A percentile compares a stretch with the other conserved stretches of the same genome.
These are phyloP conservation scores for Guyanaporus albipodus DNA, from an alignment of 768 basidiomycete genomes.

Conservation along the genomic window DNA sequence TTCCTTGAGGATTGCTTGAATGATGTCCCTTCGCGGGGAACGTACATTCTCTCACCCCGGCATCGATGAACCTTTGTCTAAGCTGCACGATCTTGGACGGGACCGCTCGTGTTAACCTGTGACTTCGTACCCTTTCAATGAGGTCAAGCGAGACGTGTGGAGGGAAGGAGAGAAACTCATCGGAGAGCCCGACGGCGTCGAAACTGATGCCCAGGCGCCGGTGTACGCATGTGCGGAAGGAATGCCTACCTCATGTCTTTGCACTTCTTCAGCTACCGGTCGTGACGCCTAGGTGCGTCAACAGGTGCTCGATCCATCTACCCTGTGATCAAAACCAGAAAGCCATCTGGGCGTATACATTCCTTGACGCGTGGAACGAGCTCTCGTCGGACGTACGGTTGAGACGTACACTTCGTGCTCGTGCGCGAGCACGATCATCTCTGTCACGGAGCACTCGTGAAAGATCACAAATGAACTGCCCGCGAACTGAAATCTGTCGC, in stretches of 20 bases:
- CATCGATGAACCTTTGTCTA: slow-evolving; percentile 38
- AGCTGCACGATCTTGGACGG: slow-evolving; percentile 33
- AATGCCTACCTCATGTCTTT: slow-evolving; percentile 9
- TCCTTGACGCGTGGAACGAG: background rate
- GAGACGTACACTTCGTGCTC: slow-evolving; percentile 39
- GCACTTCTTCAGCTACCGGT: slow-evolving; percentile 15
- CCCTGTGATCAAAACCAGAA: slow-evolving; percentile 1
- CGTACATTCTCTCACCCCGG: slow-evolving; percentile 43
- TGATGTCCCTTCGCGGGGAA: slow-evolving; percentile 40
- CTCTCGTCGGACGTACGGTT: slow-evolving; percentile 34
- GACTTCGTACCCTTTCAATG: slow-evolving; percentile 36
- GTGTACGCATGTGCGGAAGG: too few relatives aligned
- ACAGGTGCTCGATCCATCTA: slow-evolving; percentile 16
- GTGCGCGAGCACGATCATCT: slow-evolving; percentile 40
- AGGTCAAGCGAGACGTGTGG: slow-evolving; percentile 40
- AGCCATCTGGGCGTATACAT: background rate
- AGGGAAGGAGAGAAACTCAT: slow-evolving; percentile 44
- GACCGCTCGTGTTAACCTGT: slow-evolving; percentile 34
- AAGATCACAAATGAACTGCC: slow-evolving; percentile 42
- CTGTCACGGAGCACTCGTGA: slow-evolving; percentile 36
- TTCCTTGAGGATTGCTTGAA: slow-evolving; percentile 37
- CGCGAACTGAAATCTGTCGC: slow-evolving; percentile 45
- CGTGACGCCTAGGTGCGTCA: slow-evolving; percentile 5
- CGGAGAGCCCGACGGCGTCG: slow-evolving; percentile 43
- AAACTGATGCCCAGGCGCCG: slow-evolving; percentile 26